A percentile compares a stretch with the other conserved stretches of the same genome.
These are phyloP conservation scores for Anthracocystis panici-leucophaei DNA, from an alignment of 1,284 basidiomycete genomes.

Conservation along the genomic window DNA sequence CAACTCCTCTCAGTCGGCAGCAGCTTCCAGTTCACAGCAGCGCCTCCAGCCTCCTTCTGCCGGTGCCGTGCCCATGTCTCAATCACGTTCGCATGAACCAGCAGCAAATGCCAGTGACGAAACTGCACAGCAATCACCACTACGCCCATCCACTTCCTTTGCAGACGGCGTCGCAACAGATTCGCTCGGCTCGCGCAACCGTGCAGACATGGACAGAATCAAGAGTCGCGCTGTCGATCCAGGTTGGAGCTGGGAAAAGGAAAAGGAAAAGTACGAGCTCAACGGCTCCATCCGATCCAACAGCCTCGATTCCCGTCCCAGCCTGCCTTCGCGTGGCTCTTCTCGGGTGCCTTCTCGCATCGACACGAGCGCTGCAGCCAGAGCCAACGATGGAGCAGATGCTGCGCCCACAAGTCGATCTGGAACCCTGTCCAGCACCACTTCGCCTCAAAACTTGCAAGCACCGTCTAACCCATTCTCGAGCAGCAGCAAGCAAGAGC, in stretches of 20 bases:
- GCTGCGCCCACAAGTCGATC: slow-evolving; percentile 7
- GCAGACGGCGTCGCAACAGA: slow-evolving; percentile 17
- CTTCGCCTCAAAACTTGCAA: slow-evolving; percentile 39
- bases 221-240: slow-evolving; percentile 55
- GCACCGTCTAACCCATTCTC: slow-evolving; percentile 30
- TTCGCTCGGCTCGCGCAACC: slow-evolving; percentile 22
- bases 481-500: neutral
- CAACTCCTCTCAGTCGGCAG: neutral
- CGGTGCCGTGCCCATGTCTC: slow-evolving; percentile 11
- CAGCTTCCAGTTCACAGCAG: slow-evolving; percentile 20
- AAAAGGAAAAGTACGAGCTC: slow-evolving; percentile 42
- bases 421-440: slow-evolving; percentile 24
- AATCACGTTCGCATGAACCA: slow-evolving; percentile 25
- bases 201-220: slow-evolving; percentile 51
- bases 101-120: neutral
- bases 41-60: slow-evolving; percentile 7
- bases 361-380: slow-evolving; percentile 23
- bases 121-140: slow-evolving; percentile 5
- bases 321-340: slow-evolving; percentile 36
- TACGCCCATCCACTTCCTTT: slow-evolving; percentile 42
- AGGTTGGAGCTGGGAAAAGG: slow-evolving; percentile 55
- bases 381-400: slow-evolving; percentile 9
- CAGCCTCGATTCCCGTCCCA: slow-evolving; percentile 39
- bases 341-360: slow-evolving; percentile 35
- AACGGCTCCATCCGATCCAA: slow-evolving; percentile 35